Percentiles rank a stretch among this genome's conserved stretches.
phyloP scores from a whole-genome alignment of 495 filamentous ascomycete species.

The Daldinia concentrica region DNA sequence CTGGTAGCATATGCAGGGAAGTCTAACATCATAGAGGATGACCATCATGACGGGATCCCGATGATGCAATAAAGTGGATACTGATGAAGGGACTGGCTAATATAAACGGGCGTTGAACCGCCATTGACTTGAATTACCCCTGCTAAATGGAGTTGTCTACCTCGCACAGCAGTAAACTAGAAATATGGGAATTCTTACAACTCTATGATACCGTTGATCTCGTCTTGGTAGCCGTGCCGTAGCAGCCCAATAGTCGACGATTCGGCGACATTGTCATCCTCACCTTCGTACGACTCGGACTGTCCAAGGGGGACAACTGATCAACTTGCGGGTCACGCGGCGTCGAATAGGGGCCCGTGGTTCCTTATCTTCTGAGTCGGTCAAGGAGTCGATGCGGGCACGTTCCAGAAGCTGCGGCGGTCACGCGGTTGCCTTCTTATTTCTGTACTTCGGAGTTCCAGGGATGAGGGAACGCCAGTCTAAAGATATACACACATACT shows the following conservation, averaged over 20 bases:
- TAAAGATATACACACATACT: slow-evolving; percentile 12
- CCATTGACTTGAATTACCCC: slow-evolving; percentile 22
- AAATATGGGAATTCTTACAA: slow-evolving; percentile 36
- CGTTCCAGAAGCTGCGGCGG: slow-evolving; percentile 14
- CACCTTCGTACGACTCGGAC: slow-evolving; percentile 25
- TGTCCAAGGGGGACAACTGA: slow-evolving; percentile 23
- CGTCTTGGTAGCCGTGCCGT: slow-evolving; percentile 10
- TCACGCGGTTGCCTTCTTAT: slow-evolving; percentile 11
- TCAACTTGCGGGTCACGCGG: slow-evolving; percentile 25
- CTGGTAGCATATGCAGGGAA: slow-evolving; percentile 22
- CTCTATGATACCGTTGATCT: slow-evolving; percentile 34
- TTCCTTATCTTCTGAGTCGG: slow-evolving; percentile 40
- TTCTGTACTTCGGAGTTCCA: slow-evolving; percentile 22
- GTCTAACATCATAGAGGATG: slow-evolving; percentile 28
- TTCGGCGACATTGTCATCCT: slow-evolving; percentile 26
- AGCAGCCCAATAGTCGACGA: slow-evolving; percentile 31
- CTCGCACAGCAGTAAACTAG: slow-evolving; percentile 37
- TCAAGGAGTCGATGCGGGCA: slow-evolving; percentile 28
- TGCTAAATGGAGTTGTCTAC: slow-evolving; percentile 28
- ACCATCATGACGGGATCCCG: slow-evolving; percentile 27
- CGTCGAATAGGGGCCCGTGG: slow-evolving; percentile 31
- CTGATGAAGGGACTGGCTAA: slow-evolving; percentile 26
- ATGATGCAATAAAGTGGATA: slow-evolving; percentile 39
- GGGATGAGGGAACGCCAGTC: slow-evolving; percentile 7
- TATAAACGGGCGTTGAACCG: slow-evolving; percentile 35